Conservation (phyloP, 2,329 filamentous ascomycete genomes). For the Cordyceps tenuipes region DNA sequence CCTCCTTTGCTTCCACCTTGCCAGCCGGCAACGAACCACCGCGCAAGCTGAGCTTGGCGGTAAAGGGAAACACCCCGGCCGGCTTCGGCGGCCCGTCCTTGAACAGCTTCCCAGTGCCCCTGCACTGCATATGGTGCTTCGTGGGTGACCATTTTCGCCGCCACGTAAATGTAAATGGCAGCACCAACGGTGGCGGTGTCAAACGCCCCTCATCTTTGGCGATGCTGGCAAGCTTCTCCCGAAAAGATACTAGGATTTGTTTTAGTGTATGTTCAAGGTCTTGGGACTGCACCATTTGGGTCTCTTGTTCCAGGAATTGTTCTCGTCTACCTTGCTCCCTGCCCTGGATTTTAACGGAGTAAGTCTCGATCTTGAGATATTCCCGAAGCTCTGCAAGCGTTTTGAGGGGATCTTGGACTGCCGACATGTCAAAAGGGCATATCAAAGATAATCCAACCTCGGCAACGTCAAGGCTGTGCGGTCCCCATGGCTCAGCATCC, state of each 20-base stretch:
- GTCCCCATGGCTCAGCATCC: not conserved
- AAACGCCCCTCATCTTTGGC: not conserved
- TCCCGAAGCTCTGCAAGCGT: not conserved
- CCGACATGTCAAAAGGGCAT: not conserved
- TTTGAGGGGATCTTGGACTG: too few relatives aligned
- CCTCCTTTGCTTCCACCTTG: not conserved
- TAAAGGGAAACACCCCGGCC: not conserved
- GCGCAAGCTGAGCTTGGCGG: not conserved
- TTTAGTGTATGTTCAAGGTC: not conserved
- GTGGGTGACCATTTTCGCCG: not conserved
- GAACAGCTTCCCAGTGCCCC: not conserved
- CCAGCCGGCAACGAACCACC: not conserved
- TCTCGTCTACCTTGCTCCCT: constrained; percentile 6
- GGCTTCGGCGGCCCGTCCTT: not conserved
- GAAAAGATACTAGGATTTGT: not conserved
- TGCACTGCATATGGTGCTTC: not conserved
- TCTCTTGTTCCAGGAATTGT: not conserved
- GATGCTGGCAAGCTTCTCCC: not conserved
- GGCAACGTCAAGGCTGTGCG: not conserved
- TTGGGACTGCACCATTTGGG: not conserved
- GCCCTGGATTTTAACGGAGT: not conserved
- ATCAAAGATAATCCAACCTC: constrained; percentile 5
- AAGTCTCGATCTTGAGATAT: not conserved
- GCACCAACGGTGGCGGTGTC: not conserved
- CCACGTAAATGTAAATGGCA: not conserved